Evolutionary conservation across 2,329 filamentous ascomycete genomes (phyloP), one percentile per base, ranked within the genome.

Genomic region (Chaetomiaceae sp.): DNA sequence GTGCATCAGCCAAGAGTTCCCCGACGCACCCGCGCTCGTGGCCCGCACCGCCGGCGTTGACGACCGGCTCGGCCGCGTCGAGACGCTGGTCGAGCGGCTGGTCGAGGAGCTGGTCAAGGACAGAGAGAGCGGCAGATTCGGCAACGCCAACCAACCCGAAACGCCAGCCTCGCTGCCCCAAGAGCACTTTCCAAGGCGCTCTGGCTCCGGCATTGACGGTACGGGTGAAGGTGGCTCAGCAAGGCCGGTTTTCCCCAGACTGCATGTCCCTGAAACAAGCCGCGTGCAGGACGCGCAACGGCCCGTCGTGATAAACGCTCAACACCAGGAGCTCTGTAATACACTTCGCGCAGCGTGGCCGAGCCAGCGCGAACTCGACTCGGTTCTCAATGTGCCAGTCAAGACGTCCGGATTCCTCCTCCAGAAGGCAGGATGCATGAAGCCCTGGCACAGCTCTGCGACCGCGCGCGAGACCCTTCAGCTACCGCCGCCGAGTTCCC

Each of bases 1-100:
- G 32, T 77, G 75, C 45, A 55, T 75, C 24, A 67, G 71, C 49
- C 75, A 79, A 50, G 72, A 76, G 40, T 67, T 68, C 19, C 62
- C 63, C 2, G 63, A 68, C 12, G 59, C 61, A 22, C 36, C 43
- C 10, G 18, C 34, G 22, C 22, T 24, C 22, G 22, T 9, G 22
- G 9, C 6, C 9, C 9, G 6, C 22, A 24, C 5, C 6, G 7
- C 15, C 8, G 19, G 7, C 12, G 11, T 42, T 6, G 42, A 38
- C 8, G 41, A 41, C 11, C 30, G 47, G 26, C 26, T 49, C 14
- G 41, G 26, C 29, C 47, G 37, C 3, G 32, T 49, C 9, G 47
- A 49, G 20, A 26, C 11, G 4, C 33, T 48, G n/a, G 36, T 45
- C 3, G 19, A 38, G 11, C 20, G 14, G n/a, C 27, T 45, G 8